Base-by-base conservation (phyloP, 2,329 filamentous ascomycete genomes). In the Fusarium equiseti region DNA sequence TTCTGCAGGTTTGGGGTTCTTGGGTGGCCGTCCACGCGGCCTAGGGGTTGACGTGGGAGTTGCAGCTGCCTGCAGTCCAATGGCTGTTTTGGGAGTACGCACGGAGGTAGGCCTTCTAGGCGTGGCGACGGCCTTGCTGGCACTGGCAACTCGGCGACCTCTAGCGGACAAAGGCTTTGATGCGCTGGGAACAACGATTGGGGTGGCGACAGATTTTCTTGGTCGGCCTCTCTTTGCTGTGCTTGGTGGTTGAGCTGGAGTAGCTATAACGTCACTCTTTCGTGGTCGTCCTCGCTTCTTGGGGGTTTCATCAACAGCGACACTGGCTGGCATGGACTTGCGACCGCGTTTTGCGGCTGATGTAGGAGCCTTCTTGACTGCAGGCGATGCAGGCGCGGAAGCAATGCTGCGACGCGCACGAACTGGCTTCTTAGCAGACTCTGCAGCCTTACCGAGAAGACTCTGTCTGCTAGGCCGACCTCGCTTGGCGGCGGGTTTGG, bases 241-340 rank as follows among this genome's bases (percentile, higher is more conserved):
- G 42, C 68, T 59, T 11, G 66, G 53, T 15, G 52, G 45, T 5
- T 55, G 54, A 7, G 58, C 60, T 32, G 72, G 72, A 9, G 73
- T 75, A 10, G 66, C 51, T 11, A 58, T 27, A 35, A 20, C 62
- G 44, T 75, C 71, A 44, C 66, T 75, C 53, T 75, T 75, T 22
- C 66, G 68, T 8, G 73, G 73, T 70, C 73, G 59, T 18, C 73
- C 73, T 59, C 72, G 63, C 56, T 71, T 76, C 38, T 31, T 72
- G 9, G 73, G 73, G 1, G 73, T 75, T 42, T 67, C 54, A 12
- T 68, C 43, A 2, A 64, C 43, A 12, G 49, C 15, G 22, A 60
- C 35, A 15, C 54, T 58, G 18, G 73, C 73, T 10, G 71, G 73
- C 72, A 75, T 75, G 16, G 73, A 76, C 50, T 75, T 75, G 18